Base-by-base conservation (phyloP, 192 early-diverging fungal genomes). In the Coemansia sp. region DNA sequence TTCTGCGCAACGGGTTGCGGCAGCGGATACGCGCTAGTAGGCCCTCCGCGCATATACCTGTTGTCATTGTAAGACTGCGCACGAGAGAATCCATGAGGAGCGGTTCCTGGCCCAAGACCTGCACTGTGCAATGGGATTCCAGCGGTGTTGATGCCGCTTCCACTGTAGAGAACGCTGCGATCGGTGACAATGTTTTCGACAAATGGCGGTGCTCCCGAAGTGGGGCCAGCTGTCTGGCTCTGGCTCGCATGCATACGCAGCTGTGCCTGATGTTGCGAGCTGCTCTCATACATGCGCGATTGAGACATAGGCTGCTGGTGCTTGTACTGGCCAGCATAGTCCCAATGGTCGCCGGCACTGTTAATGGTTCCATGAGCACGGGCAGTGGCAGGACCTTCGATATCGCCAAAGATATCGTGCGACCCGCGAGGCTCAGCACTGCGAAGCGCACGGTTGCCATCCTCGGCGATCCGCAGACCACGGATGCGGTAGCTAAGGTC, bases 1-100 rank as follows among this genome's bases (percentile, higher is more conserved):
- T 71, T 67, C 68, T 76, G 79, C 33, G 79, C 79, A 52, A 81
- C 67, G 14, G 79, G 79, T 67, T 81, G 79, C 11, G 79, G 79
- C 64, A 81, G 39, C 14, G 79, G 74, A 28, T 81, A 81, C 5
- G 79, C 79, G 67, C 79, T 81, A 5, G 71, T 67, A 11, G 79
- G 68, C 2, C 72, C 78, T 12, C 38, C 66, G 8, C 74, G 76
- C 76, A 78, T 59, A 28, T 60, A 77, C 33, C 75, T 38, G 41
- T 53, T 41, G 64, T 78, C 76, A 22, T 63, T 78, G 64, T 69
- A 78, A 28, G 76, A 73, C 66, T 78, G 76, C 11, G 76, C 68
- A 60, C 79, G 79, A 20, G 71, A 20, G 18, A 76, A 81, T 38
- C 33, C 53, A 36, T 72, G 74, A 37, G 62, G 79, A 11, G 65